Conservation (phyloP, 2,329 filamentous ascomycete species). For the Exophiala sp. region DNA sequence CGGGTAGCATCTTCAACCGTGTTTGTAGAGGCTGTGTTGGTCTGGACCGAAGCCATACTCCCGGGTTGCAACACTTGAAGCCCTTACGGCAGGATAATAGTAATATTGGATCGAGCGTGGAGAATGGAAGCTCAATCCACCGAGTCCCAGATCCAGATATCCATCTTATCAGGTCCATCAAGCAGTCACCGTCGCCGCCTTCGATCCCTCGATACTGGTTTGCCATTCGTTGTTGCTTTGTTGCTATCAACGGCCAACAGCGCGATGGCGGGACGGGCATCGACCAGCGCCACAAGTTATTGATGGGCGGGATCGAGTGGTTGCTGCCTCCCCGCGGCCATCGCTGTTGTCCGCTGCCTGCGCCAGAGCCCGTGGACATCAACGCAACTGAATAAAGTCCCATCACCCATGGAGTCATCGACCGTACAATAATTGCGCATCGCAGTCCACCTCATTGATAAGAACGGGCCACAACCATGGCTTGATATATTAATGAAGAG, state of each 20-base stretch:
- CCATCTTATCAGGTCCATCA: not conserved
- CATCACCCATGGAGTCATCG: not conserved
- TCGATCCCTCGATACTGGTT: too few relatives aligned
- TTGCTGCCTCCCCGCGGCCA: too few relatives aligned
- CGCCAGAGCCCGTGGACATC: slow-evolving; percentile 2
- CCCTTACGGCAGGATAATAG: not conserved
- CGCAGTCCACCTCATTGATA: not conserved
- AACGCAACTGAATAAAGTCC: not conserved
- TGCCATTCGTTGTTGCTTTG: too few relatives aligned
- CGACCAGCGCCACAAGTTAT: too few relatives aligned
- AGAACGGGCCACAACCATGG: not conserved
- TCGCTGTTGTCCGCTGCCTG: slow-evolving; percentile 2
- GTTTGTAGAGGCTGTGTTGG: slow-evolving; percentile 2
- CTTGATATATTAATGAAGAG: not conserved
- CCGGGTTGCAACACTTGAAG: not conserved
- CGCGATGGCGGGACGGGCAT: too few relatives aligned
- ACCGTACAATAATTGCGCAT: too few relatives aligned
- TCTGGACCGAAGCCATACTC: slow-evolving; percentile 14
- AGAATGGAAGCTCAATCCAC: not conserved
- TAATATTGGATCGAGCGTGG: too few relatives aligned
- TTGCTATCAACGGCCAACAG: not conserved
- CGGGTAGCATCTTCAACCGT: slow-evolving; percentile 28
- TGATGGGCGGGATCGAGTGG: too few relatives aligned
- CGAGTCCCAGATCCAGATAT: not conserved
- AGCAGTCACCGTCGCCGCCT: too few relatives aligned